These are phyloP conservation scores for Sorghum bicolor DNA, from an alignment of 176 grass and related monocot species.

Conservation along the genomic window Sorghum_bicolor_NCBIv3 NC_012879.2:1780501-1781000, in stretches of 20 bases:
- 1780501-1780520: neutral
- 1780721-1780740: neutral
- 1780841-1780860: neutral
- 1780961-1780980: too few species aligned
- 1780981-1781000: too few species aligned
- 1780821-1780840: neutral
- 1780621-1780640: too few species aligned
- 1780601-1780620: too few species aligned
- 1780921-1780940: conserved; percentile 8
- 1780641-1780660: too few species aligned
- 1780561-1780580: too few species aligned
- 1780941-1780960: too few species aligned
- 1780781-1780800: conserved; percentile 33
- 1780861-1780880: conserved; percentile 3
- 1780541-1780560: neutral
- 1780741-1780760: neutral
- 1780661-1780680: too few species aligned
- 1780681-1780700: too few species aligned
- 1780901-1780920: neutral
- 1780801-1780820: conserved; percentile 29
- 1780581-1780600: neutral
- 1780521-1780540: neutral
- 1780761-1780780: neutral
- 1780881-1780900: conserved; percentile 17
- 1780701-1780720: too few species aligned